Evolutionary conservation across 306 rosid species (phyloP), one percentile per base, ranked within the genome.

Genomic region (Prunus mongolica): DNA sequence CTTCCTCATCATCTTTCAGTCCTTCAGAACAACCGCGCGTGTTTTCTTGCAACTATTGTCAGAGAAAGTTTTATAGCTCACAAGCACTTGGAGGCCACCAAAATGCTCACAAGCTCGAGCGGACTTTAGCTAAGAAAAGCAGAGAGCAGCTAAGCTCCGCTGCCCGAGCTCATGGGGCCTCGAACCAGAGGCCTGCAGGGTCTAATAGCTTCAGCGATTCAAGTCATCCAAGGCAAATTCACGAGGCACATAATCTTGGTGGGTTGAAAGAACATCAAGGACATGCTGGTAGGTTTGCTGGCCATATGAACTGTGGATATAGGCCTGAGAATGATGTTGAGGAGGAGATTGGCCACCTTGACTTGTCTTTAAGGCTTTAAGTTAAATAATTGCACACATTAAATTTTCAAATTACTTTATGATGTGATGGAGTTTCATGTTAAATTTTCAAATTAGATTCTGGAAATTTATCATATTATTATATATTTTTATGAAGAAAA

Each of bases 31-130:
- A 83, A 0, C 47, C 67, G 1, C 66, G 93, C 16, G 30, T 90
- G 47, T 93, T 91, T 73, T 88, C 98, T 3, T 93, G 98, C 88
- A 91, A 93, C 82, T 93, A 91, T 52, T 93, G 98, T 80, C 92
- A 91, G 80, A 87, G 93, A 46, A 88, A 91, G 72, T 93, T 93
- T 45, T 90, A 88, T 65, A 93, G 97, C 51, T 93, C 97, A 1
- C 98, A 93, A 69, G 98, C 97, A 0, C 83, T 93, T 4, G 98
- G 98, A 0, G 98, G 98, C 0, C 98, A 93, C 78, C 98, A 93
- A 58, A 93, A 93, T 76, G 98, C 98, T 56, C 98, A 93, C 80
- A 93, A 91, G 72, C 89, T 93, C 1, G 98, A 91, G 73, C 79
- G 98, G 24, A 91, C 96, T 3, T 82, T 93, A 30, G 98, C 98